Base-by-base conservation (phyloP, 1,284 basidiomycete species). In the Xerocomus nothofagi region DNA sequence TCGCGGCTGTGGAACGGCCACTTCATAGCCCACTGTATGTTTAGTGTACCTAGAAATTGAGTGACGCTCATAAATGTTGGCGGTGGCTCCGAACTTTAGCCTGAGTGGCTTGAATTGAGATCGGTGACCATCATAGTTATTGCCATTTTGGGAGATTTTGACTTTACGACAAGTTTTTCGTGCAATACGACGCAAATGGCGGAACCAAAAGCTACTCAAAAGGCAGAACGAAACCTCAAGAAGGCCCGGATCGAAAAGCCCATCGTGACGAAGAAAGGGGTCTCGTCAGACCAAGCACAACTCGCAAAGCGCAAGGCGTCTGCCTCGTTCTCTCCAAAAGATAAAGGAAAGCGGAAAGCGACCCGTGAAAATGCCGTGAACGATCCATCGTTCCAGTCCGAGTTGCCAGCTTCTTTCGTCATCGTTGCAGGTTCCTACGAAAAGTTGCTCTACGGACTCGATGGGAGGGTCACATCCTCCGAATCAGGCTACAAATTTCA, bases 391-490 rank as follows among this genome's bases (percentile, higher is more conserved):
- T 15, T 39, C 33, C 21, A 44, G 44, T 30, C 56, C 15, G 41
- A 30, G 3, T 61, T 75, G n/a, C 80, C 84, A 0, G 64, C 71
- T 3, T 81, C 82, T 3, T 97, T 97, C 77, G 87, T 92, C 69
- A 74, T 98, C 55, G 76, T 98, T 27, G 89, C 86, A 0, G 96
- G 96, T 0, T 91, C 93, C 10, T 98, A 98, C 70, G 96, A 99
- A 75, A 95, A 96, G 62, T 76, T 98, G 10, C 78, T 98, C 14
- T 98, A 98, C 63, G 96, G 96, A 26, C 75, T 98, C 20, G 81
- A 93, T 56, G 92, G 87, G 20, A 74, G 78, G 0, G 73, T 86
- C 47, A 69, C 75, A 34, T 47, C 69, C 44, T 63, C 61, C 10
- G 64, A 68, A 20, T 50, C 69, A 8, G 66, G 62, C 36, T 65